A percentile compares a stretch with the other conserved stretches of the same genome.
Conservation (phyloP, 768 basidiomycete genomes). For the Goffeauzyma gilvescens region DNA sequence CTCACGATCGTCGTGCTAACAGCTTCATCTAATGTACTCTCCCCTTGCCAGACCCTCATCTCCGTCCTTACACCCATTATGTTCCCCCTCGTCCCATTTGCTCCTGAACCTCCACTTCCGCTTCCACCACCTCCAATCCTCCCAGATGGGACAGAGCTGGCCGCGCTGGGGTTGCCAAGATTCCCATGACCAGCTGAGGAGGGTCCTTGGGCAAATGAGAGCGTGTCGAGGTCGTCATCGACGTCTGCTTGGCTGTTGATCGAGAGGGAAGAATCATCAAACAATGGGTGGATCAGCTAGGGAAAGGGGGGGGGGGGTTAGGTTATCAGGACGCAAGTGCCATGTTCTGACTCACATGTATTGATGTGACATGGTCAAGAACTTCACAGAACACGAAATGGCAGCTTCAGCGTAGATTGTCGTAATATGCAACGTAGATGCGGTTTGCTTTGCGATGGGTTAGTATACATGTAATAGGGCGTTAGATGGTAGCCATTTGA, state of each 20-base stretch:
- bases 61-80: slow-evolving; percentile 71
- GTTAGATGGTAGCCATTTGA: no score
- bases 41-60: slow-evolving; percentile 55
- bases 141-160: slow-evolving; percentile 15
- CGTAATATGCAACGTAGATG: no score
- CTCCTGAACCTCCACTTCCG: slow-evolving; percentile 13
- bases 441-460: no score
- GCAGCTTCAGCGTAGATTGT: no score
- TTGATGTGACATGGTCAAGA: no score
- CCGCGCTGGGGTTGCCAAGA: slow-evolving; percentile 8
- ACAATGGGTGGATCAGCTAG: no score
- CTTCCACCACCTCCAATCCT: slow-evolving; percentile 18
- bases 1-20: slow-evolving; percentile 70
- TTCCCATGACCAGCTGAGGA: slow-evolving; percentile 2
- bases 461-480: no score
- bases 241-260: slow-evolving; percentile 31
- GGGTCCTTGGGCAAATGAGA: slow-evolving; percentile 26
- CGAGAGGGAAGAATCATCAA: no score
- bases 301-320: no score
- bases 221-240: slow-evolving; percentile 29
- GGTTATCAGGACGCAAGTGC: no score
- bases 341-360: no score
- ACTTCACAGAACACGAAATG: no score
- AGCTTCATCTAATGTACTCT: slow-evolving; percentile 82
- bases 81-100: slow-evolving; percentile 70